Percentiles rank a stretch among this genome's conserved stretches.
Evolutionary conservation across 2,329 filamentous ascomycete genomes (phyloP).

Genomic region (Macrophomina phaseolina): DNA sequence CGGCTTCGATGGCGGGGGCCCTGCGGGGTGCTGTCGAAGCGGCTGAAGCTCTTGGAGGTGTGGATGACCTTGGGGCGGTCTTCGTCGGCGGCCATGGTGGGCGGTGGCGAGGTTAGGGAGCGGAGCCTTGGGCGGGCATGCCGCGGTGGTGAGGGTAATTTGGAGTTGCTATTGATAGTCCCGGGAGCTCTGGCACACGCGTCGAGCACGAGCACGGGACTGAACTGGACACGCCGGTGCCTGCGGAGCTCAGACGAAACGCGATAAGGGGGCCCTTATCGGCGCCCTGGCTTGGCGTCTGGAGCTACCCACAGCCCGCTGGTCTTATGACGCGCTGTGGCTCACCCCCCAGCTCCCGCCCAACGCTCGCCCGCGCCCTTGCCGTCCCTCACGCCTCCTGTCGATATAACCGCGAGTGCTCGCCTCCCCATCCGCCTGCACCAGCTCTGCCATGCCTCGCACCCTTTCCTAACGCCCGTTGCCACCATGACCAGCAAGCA

Average conservation of each 20-base stretch:
- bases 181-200: constrained; percentile 30
- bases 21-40: constrained; percentile 48
- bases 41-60: constrained; percentile 56
- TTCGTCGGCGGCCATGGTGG: constrained; percentile 34
- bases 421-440: background rate
- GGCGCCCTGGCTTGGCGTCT: background rate
- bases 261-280: constrained; percentile 3
- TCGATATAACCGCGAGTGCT: no score
- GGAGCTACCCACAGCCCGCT: background rate
- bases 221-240: constrained; percentile 27
- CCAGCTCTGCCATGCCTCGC: constrained; percentile 39
- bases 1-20: constrained; percentile 47
- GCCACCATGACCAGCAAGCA: constrained; percentile 29
- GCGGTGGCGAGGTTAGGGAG: constrained; percentile 23
- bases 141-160: constrained; percentile 9
- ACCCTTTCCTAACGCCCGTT: constrained; percentile 30
- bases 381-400: constrained; percentile 8
- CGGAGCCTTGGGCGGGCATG: constrained; percentile 12
- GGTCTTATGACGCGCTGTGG: constrained; percentile 14
- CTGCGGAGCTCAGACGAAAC: constrained; percentile 26
- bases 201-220: constrained; percentile 24
- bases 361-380: constrained; percentile 7
- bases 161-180: constrained; percentile 15
- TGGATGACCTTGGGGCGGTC: constrained; percentile 46
- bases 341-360: constrained; percentile 14